A percentile compares a stretch with the other conserved stretches of the same genome.
phyloP scores from a whole-genome alignment of 352 stramenopile genomes.

The Thalassiosira exigua region DNA sequence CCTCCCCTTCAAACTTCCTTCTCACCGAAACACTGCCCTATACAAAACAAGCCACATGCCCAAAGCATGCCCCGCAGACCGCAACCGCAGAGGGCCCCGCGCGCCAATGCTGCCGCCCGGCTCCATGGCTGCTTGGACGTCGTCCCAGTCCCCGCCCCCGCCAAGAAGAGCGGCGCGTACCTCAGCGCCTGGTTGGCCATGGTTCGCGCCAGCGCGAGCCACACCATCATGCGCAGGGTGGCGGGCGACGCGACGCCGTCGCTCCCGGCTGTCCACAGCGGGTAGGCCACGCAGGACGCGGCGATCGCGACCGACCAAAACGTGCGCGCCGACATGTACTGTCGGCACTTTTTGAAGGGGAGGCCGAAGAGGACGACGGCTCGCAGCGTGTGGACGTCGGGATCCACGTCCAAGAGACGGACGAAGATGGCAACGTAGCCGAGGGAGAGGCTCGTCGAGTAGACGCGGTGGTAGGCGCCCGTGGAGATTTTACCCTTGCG shows the following conservation, averaged over 20 bases:
- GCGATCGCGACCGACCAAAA: conserved; percentile 7
- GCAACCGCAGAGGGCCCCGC: too few relatives aligned
- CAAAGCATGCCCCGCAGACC: too few relatives aligned
- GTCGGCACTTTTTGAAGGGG: not conserved
- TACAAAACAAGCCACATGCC: too few relatives aligned
- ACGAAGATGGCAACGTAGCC: conserved; percentile 38
- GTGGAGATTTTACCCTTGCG: conserved; percentile 33
- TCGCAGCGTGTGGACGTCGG: conserved; percentile 9
- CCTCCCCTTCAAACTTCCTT: too few relatives aligned
- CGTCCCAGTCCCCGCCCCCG: too few relatives aligned
- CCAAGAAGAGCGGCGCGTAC: conserved; percentile 10
- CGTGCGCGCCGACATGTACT: conserved; percentile 4
- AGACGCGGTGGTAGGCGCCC: conserved; percentile 35
- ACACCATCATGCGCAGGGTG: conserved; percentile 5
- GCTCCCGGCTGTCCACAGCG: not conserved
- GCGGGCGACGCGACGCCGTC: not conserved
- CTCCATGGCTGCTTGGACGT: too few relatives aligned
- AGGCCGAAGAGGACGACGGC: conserved; percentile 6
- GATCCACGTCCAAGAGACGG: conserved; percentile 9
- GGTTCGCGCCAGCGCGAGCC: not conserved
- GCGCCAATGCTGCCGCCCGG: too few relatives aligned
- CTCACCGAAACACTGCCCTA: too few relatives aligned
- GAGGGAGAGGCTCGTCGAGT: conserved; percentile 39
- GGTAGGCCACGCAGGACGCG: conserved; percentile 4
- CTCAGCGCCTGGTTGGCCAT: conserved; percentile 7